Conservation (phyloP, 139 green algal species). For the Chlamydomonas eustigma region DNA sequence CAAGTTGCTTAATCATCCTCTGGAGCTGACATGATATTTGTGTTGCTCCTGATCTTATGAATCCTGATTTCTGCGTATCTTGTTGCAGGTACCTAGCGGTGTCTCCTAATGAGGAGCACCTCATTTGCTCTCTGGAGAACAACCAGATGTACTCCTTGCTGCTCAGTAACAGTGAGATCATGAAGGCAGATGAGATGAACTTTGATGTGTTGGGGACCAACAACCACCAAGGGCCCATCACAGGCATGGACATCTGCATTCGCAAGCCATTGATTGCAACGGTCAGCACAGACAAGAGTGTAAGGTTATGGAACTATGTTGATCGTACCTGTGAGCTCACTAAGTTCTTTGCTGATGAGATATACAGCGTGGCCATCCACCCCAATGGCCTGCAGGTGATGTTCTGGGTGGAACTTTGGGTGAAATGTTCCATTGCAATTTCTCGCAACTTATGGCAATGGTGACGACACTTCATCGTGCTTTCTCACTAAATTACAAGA, state of each 20-base stretch:
- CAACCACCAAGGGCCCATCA: conserved; percentile 36
- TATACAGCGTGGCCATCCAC: conserved; percentile 80
- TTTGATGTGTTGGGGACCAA: conserved; percentile 55
- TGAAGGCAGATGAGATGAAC: conserved; percentile 77
- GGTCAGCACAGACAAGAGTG: conserved; percentile 58
- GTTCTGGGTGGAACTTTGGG: too few relatives aligned
- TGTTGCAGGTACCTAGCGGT: conserved; percentile 46
- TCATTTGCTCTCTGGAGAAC: conserved; percentile 61
- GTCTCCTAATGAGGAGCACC: conserved; percentile 70
- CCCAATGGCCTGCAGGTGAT: conserved; percentile 64
- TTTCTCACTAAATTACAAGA: too few relatives aligned
- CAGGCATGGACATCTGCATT: conserved; percentile 72
- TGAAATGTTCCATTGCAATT: too few relatives aligned
- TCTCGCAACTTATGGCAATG: too few relatives aligned
- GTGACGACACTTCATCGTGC: too few relatives aligned
- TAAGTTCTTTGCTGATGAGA: conserved; percentile 68
- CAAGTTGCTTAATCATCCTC: too few relatives aligned
- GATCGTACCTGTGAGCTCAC: conserved; percentile 66
- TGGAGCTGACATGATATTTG: too few relatives aligned
- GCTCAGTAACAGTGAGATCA: conserved; percentile 68
- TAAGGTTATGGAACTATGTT: conserved; percentile 86
- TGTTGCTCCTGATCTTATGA: neutral
- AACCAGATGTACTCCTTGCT: conserved; percentile 59
- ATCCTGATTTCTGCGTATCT: neutral
- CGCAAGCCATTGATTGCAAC: conserved; percentile 77